Percentiles rank a stretch among this genome's conserved stretches.
Evolutionary conservation across 108 stramenopile genomes (phyloP).

Genomic region (Epithemia pelagica): DNA sequence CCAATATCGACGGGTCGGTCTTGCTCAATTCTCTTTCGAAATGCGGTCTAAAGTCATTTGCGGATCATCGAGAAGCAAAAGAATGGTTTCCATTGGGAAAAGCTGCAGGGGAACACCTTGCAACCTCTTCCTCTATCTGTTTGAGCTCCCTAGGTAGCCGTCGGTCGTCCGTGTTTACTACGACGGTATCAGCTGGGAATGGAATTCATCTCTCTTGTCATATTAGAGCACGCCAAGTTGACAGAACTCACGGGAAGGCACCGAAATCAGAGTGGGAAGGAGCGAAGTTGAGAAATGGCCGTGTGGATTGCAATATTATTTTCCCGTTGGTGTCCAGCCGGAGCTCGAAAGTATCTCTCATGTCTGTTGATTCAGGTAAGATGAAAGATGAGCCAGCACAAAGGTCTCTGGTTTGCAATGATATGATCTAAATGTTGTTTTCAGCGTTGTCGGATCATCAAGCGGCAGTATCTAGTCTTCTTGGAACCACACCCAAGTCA

Average conservation of each 20-base stretch:
- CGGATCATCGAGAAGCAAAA: slow-evolving; percentile 14
- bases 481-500: slow-evolving; percentile 62
- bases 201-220: slow-evolving; percentile 80
- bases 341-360: slow-evolving; percentile 61
- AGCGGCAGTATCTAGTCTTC: slow-evolving; percentile 44
- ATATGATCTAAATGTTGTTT: too few relatives aligned
- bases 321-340: slow-evolving; percentile 74
- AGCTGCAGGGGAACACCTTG: slow-evolving; percentile 40
- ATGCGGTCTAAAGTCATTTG: slow-evolving; percentile 36
- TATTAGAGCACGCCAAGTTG: slow-evolving; percentile 57
- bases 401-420: too few relatives aligned
- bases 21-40: slow-evolving; percentile 51
- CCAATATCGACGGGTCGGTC: slow-evolving; percentile 56
- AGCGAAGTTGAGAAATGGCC: slow-evolving; percentile 66
- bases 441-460: slow-evolving; percentile 66
- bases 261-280: slow-evolving; percentile 88
- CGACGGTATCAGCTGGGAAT: slow-evolving; percentile 79
- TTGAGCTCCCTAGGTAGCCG: slow-evolving; percentile 20
- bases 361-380: slow-evolving; percentile 59
- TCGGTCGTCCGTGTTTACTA: slow-evolving; percentile 28
- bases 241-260: slow-evolving; percentile 67
- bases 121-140: slow-evolving; percentile 25
- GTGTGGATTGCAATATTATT: slow-evolving; percentile 78
- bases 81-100: slow-evolving; percentile 40
- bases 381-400: too few relatives aligned